phyloP scores from a whole-genome alignment of 2,329 filamentous ascomycete species.

The Aschersonia sp. region DNA sequence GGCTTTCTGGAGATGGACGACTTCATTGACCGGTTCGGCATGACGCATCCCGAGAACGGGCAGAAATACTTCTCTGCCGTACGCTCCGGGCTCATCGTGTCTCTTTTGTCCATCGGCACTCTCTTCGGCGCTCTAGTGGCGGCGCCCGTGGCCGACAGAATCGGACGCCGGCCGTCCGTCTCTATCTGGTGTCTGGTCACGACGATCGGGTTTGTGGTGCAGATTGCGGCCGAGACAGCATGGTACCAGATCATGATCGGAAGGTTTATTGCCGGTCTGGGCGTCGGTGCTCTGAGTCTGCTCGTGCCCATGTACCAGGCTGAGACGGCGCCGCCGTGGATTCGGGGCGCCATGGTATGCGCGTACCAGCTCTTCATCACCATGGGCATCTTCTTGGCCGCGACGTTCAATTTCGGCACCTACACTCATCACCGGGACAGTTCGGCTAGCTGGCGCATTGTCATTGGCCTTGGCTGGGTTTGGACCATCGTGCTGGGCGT shows the following conservation, averaged over 20 bases:
- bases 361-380: constrained; percentile 63
- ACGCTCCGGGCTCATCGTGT: constrained; percentile 44
- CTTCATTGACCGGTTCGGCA: constrained; percentile 36
- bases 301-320: constrained; percentile 60
- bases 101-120: constrained; percentile 43
- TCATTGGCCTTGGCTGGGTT: constrained; percentile 37
- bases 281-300: constrained; percentile 51
- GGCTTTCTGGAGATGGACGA: constrained; percentile 45
- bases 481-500: constrained; percentile 33
- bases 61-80: constrained; percentile 32
- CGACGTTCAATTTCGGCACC: constrained; percentile 50
- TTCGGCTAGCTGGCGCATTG: constrained; percentile 45
- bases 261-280: constrained; percentile 49
- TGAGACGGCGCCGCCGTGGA: constrained; percentile 53
- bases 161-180: constrained; percentile 51
- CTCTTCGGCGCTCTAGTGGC: constrained; percentile 43
- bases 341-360: constrained; percentile 50
- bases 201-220: constrained; percentile 52
- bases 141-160: constrained; percentile 49
- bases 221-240: constrained; percentile 36
- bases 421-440: constrained; percentile 24
- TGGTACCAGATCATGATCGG: constrained; percentile 57
- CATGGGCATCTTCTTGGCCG: constrained; percentile 47
- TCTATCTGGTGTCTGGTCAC: constrained; percentile 45
- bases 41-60: constrained; percentile 20